phyloP scores from a whole-genome alignment of 257 asterid genomes.

The Primulina huaijiensis region DNA sequence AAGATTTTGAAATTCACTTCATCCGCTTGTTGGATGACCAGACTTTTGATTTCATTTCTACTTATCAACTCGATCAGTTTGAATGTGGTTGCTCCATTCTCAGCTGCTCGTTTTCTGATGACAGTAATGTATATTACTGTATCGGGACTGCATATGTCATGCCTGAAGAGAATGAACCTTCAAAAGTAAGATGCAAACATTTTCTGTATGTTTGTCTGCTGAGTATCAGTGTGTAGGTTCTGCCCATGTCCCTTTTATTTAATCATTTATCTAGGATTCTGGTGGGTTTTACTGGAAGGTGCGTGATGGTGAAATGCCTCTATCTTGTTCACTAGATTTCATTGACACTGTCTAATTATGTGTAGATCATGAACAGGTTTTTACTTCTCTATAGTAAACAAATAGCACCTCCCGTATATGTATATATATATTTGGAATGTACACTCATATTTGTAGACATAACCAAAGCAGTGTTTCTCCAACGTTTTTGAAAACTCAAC shows the following conservation, averaged over 20 bases:
- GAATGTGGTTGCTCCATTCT: conserved; percentile 89
- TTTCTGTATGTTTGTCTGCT: neutral
- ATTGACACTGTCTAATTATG: neutral
- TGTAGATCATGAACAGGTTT: neutral
- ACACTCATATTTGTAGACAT: neutral
- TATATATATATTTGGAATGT: no score
- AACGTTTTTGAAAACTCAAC: neutral
- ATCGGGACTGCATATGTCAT: conserved; percentile 94
- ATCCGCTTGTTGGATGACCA: conserved; percentile 92
- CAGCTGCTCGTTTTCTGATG: conserved; percentile 96
- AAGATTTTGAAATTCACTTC: conserved; percentile 77
- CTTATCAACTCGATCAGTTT: conserved; percentile 78
- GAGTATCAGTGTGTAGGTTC: neutral
- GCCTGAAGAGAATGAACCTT: conserved; percentile 94
- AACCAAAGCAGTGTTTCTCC: neutral
- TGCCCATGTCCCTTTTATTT: conserved; percentile 7
- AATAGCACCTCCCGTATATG: neutral
- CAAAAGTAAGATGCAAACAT: conserved; percentile 52
- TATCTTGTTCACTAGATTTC: neutral
- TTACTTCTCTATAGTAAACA: neutral
- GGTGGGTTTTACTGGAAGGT: neutral
- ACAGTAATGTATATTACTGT: conserved; percentile 78
- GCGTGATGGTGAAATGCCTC: neutral
- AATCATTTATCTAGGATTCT: conserved; percentile 3
- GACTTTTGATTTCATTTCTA: conserved; percentile 82